phyloP scores from a whole-genome alignment of 169 alveolate species.

The Plasmodium gaboni region DNA sequence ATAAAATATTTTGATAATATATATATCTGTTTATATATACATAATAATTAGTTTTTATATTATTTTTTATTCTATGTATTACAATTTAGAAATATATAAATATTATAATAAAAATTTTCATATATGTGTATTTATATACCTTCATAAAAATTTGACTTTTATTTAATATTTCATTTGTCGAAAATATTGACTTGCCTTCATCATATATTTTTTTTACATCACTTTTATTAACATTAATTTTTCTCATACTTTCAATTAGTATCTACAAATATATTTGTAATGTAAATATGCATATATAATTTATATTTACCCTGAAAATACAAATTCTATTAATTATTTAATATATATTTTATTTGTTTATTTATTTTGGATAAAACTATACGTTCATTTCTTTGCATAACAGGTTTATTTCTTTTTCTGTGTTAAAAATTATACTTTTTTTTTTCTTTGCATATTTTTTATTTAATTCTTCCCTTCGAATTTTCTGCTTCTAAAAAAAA shows the following conservation, averaged over 20 bases:
- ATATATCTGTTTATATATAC: background rate
- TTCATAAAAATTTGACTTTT: conserved; percentile 45
- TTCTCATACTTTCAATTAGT: conserved; percentile 59
- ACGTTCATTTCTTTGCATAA: conserved; percentile 67
- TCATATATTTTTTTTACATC: conserved; percentile 59
- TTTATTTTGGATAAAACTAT: conserved; percentile 1
- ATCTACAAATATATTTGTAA: conserved; percentile 4
- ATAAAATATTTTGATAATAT: background rate
- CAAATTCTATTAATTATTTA: too few relatives aligned
- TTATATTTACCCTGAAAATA: background rate
- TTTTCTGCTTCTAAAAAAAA: conserved; percentile 50
- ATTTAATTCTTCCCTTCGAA: conserved; percentile 59
- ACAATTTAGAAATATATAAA: background rate
- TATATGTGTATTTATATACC: conserved; percentile 21
- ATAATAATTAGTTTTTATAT: background rate
- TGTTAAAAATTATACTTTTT: conserved; percentile 18
- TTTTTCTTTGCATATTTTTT: conserved; percentile 72
- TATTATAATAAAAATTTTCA: background rate
- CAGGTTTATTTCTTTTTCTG: conserved; percentile 43
- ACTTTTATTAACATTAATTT: conserved; percentile 43
- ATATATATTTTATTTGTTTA: background rate
- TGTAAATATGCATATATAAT: background rate
- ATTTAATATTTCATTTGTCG: conserved; percentile 37
- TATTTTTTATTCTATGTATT: background rate
- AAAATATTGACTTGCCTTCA: conserved; percentile 55